Percentiles rank a stretch among this genome's conserved stretches.
phyloP scores from a whole-genome alignment of 2,329 filamentous ascomycete species.

The Stachybotrys chartarum region DNA sequence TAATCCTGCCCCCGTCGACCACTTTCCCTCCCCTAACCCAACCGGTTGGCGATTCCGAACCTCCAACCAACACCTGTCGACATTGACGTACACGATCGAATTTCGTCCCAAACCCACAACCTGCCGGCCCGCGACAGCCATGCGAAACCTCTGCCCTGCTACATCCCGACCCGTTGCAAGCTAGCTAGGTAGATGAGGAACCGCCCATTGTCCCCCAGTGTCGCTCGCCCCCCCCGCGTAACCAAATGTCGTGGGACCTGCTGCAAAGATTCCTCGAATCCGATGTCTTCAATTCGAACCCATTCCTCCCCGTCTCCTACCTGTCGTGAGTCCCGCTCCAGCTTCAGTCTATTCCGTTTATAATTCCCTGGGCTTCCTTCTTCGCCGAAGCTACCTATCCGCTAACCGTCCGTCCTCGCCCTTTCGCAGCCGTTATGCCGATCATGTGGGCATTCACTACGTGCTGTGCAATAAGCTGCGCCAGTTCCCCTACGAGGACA shows the following conservation, averaged over 20 bases:
- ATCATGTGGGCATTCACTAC: constrained; percentile 86
- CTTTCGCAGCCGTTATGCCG: constrained; percentile 66
- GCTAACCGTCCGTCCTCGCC: constrained; percentile 12
- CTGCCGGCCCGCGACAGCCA: constrained; percentile 9
- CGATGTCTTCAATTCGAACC: constrained; percentile 89
- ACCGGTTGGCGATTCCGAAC: background rate
- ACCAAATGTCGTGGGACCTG: constrained; percentile 73
- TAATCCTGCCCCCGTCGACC: background rate
- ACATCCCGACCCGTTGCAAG: constrained; percentile 15
- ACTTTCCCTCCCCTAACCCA: background rate
- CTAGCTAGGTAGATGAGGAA: constrained; percentile 30
- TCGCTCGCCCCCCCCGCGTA: constrained; percentile 23
- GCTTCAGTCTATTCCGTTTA: background rate
- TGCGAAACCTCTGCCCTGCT: constrained; percentile 14
- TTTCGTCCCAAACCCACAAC: too few relatives aligned
- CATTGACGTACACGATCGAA: background rate
- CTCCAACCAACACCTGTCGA: background rate
- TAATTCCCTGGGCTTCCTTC: background rate
- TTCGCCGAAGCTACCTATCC: background rate
- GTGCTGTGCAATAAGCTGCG: constrained; percentile 83
- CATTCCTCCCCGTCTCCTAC: constrained; percentile 82
- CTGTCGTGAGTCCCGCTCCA: constrained; percentile 59
- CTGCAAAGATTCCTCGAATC: constrained; percentile 87
- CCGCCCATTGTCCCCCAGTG: constrained; percentile 20
- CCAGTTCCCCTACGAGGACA: constrained; percentile 84